Evolutionary conservation across 805 yeast genomes (phyloP).

Genomic region (Teunomyces aglyptinius): DNA sequence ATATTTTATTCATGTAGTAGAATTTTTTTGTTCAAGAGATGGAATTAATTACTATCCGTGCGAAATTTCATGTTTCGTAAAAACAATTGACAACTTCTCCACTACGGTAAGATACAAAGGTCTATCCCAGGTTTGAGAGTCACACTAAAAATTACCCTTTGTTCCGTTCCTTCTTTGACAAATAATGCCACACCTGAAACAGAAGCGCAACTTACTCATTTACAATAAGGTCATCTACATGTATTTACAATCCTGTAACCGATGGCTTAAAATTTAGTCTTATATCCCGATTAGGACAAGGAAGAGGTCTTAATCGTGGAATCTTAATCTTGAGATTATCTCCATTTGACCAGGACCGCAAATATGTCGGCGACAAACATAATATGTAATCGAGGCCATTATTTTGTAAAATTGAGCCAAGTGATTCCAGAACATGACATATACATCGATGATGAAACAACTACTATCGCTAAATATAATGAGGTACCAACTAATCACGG

Average conservation of each 20-base stretch:
- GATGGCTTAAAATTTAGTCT: constrained; percentile 1
- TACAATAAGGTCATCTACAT: not conserved
- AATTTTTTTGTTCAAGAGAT: not conserved
- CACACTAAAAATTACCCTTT: not conserved
- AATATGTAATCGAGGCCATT: not conserved
- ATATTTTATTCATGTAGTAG: not conserved
- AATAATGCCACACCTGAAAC: not conserved
- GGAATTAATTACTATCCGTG: not conserved
- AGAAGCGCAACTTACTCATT: constrained; percentile 3
- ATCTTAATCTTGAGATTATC: constrained; percentile 3
- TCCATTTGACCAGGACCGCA: not conserved
- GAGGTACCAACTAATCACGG: too few species aligned
- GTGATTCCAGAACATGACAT: not conserved
- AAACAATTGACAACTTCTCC: not conserved
- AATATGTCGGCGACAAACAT: not conserved
- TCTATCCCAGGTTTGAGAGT: not conserved
- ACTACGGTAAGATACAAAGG: not conserved
- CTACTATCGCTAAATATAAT: too few species aligned
- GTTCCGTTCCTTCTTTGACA: not conserved
- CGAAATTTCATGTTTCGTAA: not conserved
- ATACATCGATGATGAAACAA: not conserved
- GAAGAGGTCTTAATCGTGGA: not conserved
- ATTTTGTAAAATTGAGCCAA: not conserved
- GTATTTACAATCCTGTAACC: constrained; percentile 1
- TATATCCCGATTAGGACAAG: not conserved